These are phyloP conservation scores for Aspergillus tamarii DNA, from an alignment of 2,329 filamentous ascomycete genomes.

Conservation along the genomic window DNA sequence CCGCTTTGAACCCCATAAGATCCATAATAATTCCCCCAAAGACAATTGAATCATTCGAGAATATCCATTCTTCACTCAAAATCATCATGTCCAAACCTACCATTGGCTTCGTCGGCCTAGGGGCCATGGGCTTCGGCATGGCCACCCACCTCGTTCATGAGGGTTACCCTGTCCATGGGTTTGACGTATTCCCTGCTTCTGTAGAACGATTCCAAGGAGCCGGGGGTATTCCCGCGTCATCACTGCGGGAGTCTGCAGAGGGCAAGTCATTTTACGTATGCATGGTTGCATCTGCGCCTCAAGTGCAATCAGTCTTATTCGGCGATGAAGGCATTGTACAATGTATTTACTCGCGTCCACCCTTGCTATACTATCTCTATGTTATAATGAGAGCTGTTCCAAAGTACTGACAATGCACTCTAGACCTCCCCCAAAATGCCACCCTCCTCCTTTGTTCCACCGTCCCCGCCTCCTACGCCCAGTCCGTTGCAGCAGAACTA, in stretches of 20 bases:
- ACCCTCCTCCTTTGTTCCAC: conserved; percentile 71
- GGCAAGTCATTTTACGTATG: conserved; percentile 66
- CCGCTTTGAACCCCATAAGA: background rate
- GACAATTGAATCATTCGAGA: background rate
- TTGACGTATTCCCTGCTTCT: conserved; percentile 70
- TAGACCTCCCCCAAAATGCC: conserved; percentile 58
- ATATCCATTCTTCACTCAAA: background rate
- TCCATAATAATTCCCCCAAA: background rate
- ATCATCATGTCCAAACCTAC: conserved; percentile 49
- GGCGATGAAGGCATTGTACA: conserved; percentile 56
- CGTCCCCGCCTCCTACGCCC: conserved; percentile 67
- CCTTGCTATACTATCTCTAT: background rate
- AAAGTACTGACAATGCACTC: conserved; percentile 14
- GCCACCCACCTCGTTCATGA: conserved; percentile 71
- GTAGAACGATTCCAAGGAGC: conserved; percentile 67
- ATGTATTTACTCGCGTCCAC: conserved; percentile 19
- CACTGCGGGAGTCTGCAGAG: conserved; percentile 64
- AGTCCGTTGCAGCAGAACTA: conserved; percentile 62
- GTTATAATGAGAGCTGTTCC: background rate
- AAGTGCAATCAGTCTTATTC: conserved; percentile 69
- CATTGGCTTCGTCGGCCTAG: conserved; percentile 73
- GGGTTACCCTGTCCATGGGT: conserved; percentile 70
- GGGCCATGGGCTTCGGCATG: conserved; percentile 83
- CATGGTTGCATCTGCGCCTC: conserved; percentile 75
- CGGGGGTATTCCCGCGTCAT: conserved; percentile 63